phyloP scores from a whole-genome alignment of 768 basidiomycete species.

The Podaxis sp. region DNA sequence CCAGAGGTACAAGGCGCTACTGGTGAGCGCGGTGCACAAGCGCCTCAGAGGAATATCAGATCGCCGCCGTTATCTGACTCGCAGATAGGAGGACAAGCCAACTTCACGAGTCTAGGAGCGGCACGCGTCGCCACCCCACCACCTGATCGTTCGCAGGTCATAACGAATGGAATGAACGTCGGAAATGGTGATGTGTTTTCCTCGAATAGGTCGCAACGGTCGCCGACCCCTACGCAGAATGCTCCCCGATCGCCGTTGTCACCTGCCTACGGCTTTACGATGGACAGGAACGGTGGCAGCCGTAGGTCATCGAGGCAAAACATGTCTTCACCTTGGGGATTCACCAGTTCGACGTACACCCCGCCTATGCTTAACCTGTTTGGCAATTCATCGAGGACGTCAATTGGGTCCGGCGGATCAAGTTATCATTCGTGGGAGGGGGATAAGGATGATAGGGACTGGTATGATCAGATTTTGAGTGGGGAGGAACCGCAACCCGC shows the following conservation, averaged over 20 bases:
- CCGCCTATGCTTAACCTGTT: conserved; percentile 66
- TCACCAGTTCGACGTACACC: conserved; percentile 41
- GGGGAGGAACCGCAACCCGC: conserved; percentile 49
- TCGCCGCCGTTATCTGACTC: conserved; percentile 8
- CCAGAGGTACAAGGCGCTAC: conserved; percentile 3
- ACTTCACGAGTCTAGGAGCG: not conserved
- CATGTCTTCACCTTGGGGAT: conserved; percentile 47
- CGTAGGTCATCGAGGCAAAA: conserved; percentile 58
- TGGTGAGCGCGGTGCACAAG: not conserved
- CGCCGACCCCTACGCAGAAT: conserved; percentile 67
- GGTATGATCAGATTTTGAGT: conserved; percentile 46
- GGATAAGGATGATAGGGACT: conserved; percentile 47
- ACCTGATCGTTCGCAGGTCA: conserved; percentile 7
- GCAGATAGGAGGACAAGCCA: not conserved
- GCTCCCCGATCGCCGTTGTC: conserved; percentile 52
- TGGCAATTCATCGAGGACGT: conserved; percentile 75
- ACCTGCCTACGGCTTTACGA: conserved; percentile 45
- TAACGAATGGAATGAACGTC: not conserved
- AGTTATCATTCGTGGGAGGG: conserved; percentile 84
- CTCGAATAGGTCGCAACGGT: conserved; percentile 36
- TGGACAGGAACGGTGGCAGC: conserved; percentile 34
- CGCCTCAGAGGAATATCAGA: conserved; percentile 2
- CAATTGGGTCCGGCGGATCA: conserved; percentile 76
- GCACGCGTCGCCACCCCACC: not conserved
- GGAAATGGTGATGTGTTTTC: conserved; percentile 7